A percentile compares a stretch with the other conserved stretches of the same genome.
Evolutionary conservation across 2,329 filamentous ascomycete genomes (phyloP).

Genomic region (Clarireedia monteithiana): DNA sequence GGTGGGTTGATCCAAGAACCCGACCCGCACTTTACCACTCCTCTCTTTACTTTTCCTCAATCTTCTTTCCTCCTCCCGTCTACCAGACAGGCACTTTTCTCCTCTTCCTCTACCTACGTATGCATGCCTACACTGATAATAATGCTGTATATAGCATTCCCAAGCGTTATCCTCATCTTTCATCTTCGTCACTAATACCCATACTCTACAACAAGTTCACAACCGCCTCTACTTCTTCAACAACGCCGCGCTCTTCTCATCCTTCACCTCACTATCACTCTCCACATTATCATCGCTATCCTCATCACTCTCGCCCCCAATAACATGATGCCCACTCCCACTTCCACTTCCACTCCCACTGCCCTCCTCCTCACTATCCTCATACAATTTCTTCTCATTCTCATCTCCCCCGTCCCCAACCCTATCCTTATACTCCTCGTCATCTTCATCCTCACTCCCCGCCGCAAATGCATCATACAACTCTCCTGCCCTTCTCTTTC

Average conservation of each 20-base stretch:
- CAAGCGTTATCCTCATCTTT: too few relatives aligned
- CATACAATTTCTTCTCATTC: constrained; percentile 28
- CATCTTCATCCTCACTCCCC: constrained; percentile 66
- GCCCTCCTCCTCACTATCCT: constrained; percentile 26
- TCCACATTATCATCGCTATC: not conserved
- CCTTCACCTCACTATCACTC: constrained; percentile 17
- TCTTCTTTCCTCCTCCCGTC: too few relatives aligned
- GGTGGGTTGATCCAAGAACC: too few relatives aligned
- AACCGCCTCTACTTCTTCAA: constrained; percentile 4
- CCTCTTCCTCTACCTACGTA: too few relatives aligned
- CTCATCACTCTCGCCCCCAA: constrained; percentile 41
- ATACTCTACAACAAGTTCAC: too few relatives aligned
- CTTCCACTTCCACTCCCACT: not conserved
- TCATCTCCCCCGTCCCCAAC: constrained; percentile 33
- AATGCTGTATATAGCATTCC: too few relatives aligned
- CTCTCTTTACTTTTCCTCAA: too few relatives aligned
- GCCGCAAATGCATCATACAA: constrained; percentile 97
- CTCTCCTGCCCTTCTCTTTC: constrained; percentile 65
- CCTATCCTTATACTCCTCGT: constrained; percentile 25
- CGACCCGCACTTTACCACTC: too few relatives aligned
- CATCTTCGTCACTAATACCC: too few relatives aligned
- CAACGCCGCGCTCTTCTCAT: not conserved
- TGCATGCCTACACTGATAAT: too few relatives aligned
- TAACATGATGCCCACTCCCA: constrained; percentile 37
- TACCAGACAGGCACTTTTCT: too few relatives aligned